These are phyloP conservation scores for Neurospora sp. DNA, from an alignment of 495 filamentous ascomycete genomes.

Conservation along the genomic window DNA sequence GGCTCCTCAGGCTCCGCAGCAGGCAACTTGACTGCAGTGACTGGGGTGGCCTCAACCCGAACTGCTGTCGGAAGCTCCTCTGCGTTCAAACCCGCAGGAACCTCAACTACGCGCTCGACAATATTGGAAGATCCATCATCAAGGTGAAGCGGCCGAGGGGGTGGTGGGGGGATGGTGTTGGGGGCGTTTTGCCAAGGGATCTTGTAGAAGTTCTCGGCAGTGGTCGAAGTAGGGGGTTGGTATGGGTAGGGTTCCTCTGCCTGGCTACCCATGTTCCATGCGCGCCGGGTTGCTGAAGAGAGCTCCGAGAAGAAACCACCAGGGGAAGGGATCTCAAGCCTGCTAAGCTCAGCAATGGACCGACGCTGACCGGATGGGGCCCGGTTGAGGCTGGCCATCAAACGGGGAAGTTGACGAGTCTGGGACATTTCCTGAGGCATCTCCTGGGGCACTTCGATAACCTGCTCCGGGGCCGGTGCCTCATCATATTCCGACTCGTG, in stretches of 20 bases:
- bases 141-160: constrained; percentile 23
- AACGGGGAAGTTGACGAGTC: constrained; percentile 26
- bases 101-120: constrained; percentile 59
- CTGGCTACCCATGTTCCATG: constrained; percentile 53
- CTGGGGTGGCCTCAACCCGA: constrained; percentile 22
- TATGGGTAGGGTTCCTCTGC: constrained; percentile 25
- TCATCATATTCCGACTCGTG: constrained; percentile 37
- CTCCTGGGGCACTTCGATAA: constrained; percentile 37
- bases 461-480: constrained; percentile 30
- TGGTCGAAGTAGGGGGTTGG: constrained; percentile 58
- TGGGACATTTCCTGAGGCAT: constrained; percentile 24
- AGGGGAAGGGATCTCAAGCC: constrained; percentile 77
- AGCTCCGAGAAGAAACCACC: constrained; percentile 86
- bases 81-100: constrained; percentile 33
- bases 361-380: constrained; percentile 26
- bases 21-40: constrained; percentile 19
- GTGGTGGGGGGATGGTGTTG: constrained; percentile 18
- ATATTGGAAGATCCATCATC: constrained; percentile 30
- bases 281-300: constrained; percentile 57
- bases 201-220: constrained; percentile 76
- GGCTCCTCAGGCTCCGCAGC: constrained; percentile 13
- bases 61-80: constrained; percentile 61
- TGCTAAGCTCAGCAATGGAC: constrained; percentile 47
- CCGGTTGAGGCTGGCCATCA: constrained; percentile 24
- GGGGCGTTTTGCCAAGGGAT: constrained; percentile 51